Base-by-base conservation (phyloP, 768 basidiomycete species). In the Auriscalpium vulgare region DNA sequence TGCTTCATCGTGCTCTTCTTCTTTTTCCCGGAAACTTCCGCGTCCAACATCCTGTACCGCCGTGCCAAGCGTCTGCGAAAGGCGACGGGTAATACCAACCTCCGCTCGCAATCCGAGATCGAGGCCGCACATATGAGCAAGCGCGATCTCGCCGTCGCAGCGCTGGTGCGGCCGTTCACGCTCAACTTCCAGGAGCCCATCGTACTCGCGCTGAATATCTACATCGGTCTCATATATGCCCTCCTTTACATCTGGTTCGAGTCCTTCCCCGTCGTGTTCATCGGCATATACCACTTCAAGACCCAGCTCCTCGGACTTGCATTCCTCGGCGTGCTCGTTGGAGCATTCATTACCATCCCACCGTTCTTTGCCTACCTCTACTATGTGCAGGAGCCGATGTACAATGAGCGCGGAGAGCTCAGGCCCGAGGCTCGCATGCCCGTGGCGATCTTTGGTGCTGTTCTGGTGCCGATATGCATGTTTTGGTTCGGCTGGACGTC, bases 181-280 rank as follows among this genome's bases (percentile, higher is more conserved):
- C 65, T 72, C 29, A 61, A 66, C 23, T 61, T 66, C 55, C 63
- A 56, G 37, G 70, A 72, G 54, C 71, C 70, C 0, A 66, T 68
- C 46, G 60, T 72, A 5, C 51, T 66, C 16, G 61, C 64, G 44
- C 62, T 63, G 50, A 71, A 72, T 52, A 53, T 70, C 16, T 72
- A 70, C 52, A 60, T 69, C 10, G 67, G 62, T 1, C 66, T 72
- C 36, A 62, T 68, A 17, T 72, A 70, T 50, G 66, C 65, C 6
- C 45, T 69, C 37, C 63, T 68, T 46, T 68, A 69, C 62, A 62
- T 71, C 51, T 72, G 68, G 68, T 70, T 71, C 21, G 49, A 47
- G 23, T 47, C 47, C 3, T 47, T 47, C 47, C 47, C 47, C n/a
- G 34, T 47, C 23, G 68, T 71, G 10, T 70, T 69, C 59, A 62